These are phyloP conservation scores for Pistacia integerrima DNA, from an alignment of 345 rosid species.

Conservation along the genomic window DNA sequence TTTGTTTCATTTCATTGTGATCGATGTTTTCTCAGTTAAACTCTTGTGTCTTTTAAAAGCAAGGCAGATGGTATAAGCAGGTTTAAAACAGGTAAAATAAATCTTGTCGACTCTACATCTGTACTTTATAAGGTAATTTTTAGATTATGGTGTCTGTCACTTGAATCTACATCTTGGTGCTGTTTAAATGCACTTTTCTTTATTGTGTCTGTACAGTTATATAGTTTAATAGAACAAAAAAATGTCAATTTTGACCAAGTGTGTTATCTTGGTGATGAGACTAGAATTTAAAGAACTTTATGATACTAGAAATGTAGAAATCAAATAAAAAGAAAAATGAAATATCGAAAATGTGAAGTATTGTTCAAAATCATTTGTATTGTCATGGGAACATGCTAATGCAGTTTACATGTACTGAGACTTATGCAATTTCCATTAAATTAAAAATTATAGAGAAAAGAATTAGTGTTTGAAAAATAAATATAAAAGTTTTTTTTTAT, in stretches of 20 bases:
- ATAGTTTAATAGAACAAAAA: no score
- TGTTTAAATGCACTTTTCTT: background rate
- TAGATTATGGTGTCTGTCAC: background rate
- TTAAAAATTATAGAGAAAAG: no score
- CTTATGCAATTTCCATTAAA: no score
- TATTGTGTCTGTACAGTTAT: background rate
- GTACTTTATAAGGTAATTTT: background rate
- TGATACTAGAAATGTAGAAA: no score
- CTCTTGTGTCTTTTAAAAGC: conserved; percentile 56
- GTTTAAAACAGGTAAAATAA: conserved; percentile 85
- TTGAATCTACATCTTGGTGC: background rate
- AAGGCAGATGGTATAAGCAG: background rate
- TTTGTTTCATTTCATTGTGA: background rate
- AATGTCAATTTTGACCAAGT: no score
- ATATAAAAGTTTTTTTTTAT: no score
- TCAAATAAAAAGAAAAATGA: no score
- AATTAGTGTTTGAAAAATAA: no score
- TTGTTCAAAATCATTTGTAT: no score
- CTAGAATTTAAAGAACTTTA: no score
- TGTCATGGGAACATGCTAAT: background rate
- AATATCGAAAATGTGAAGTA: background rate
- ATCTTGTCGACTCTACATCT: conserved; percentile 60
- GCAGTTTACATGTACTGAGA: background rate
- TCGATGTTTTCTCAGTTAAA: conserved; percentile 19
- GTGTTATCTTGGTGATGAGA: no score